A percentile compares a stretch with the other conserved stretches of the same genome.
phyloP scores from a whole-genome alignment of 139 green algal genomes.

The Volvox africanus region DNA sequence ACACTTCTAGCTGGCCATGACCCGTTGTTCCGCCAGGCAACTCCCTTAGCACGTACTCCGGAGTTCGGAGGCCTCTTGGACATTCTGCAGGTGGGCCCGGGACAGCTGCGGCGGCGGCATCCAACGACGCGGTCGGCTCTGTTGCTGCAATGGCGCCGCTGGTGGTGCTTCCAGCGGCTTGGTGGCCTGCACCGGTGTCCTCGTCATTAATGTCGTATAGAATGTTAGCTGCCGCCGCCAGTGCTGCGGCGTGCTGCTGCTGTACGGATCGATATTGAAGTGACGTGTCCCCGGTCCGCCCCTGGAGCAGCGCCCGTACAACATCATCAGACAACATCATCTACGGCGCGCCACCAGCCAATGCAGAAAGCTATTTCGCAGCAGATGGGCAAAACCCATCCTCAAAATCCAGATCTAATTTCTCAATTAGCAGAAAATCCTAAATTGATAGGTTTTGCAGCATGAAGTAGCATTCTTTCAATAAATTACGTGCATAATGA shows the following conservation, averaged over 20 bases:
- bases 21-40: constrained; percentile 1
- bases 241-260: background rate
- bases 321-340: too few species aligned
- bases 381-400: too few species aligned
- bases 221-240: background rate
- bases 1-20: constrained; percentile 31
- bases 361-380: too few species aligned
- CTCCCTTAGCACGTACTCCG: constrained; percentile 1
- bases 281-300: background rate
- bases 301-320: background rate
- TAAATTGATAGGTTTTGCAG: too few species aligned
- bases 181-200: too few species aligned
- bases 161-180: background rate
- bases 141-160: background rate
- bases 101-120: background rate
- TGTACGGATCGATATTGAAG: background rate
- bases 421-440: too few species aligned
- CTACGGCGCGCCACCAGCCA: too few species aligned
- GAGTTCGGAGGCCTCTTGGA: background rate
- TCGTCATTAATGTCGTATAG: constrained; percentile 43
- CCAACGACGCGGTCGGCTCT: background rate
- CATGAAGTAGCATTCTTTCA: too few species aligned
- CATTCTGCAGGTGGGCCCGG: too few species aligned
- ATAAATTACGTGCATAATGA: too few species aligned
- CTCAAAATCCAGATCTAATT: too few species aligned